Base-by-base conservation (phyloP, 2,329 filamentous ascomycete species). In the Zopfia rhizophila region DNA sequence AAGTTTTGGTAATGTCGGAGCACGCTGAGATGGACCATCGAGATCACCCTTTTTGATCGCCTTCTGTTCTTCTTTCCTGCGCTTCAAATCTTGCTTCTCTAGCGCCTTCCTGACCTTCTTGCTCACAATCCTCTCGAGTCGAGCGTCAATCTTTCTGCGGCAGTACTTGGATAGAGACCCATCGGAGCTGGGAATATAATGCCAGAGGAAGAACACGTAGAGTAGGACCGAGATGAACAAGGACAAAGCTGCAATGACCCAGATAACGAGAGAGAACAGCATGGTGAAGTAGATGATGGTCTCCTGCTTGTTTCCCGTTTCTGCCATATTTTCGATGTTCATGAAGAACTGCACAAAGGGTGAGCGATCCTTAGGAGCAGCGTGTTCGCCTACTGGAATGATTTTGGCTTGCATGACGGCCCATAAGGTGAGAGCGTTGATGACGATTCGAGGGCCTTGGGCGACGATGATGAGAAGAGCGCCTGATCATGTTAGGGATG, bases 401-500 rank as follows among this genome's bases (percentile, higher is more conserved):
- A 97, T 79, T 56, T 91, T 85, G 19, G 86, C 82, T 41, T 85
- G 79, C 75, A 94, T 89, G 25, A 97, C 89, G 0, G 91, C 90
- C 66, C 89, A 92, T 7, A 97, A 79, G 0, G 93, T 97, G 55
- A 97, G 78, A 14, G 85, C 91, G 63, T 99, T 99, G 72, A 97
- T 83, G 36, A 88, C 90, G 68, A 96, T 91, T 55, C 94, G 89
- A 16, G 94, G 94, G 0, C 91, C 94, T 67, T 96, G 92, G 59
- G 93, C 96, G 51, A 97, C 79, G 37, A 97, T 80, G 48, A 96
- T 86, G 56, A 93, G 89, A 62, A 97, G 83, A 83, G 92, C 96
- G 29, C 89, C 89, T 91, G n/a, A 14, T 3, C 13, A 37, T 18
- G 55, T 72, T 52, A 69, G 56, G 29, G n/a, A 18, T 19, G 38